Evolutionary conservation across 805 yeast species (phyloP).

Genomic region (Metschnikowia peoriensis): DNA sequence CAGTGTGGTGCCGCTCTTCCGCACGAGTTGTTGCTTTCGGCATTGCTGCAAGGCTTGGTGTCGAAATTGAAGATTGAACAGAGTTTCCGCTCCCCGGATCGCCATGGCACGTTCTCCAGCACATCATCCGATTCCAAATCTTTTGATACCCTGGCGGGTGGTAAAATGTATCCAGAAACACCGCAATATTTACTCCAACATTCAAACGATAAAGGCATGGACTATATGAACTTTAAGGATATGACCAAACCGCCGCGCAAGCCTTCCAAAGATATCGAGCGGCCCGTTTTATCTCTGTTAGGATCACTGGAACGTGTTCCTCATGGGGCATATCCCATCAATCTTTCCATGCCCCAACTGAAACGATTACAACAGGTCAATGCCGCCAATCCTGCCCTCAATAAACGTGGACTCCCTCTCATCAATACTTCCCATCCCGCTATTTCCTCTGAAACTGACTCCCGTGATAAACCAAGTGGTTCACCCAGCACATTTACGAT

Average conservation of each 20-base stretch:
- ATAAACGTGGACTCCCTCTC: constrained; percentile 8
- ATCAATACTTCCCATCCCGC: constrained; percentile 22
- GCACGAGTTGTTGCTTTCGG: constrained; percentile 41
- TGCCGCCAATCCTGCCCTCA: background rate
- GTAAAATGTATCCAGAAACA: constrained; percentile 55
- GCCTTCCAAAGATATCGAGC: background rate
- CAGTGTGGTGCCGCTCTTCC: constrained; percentile 56
- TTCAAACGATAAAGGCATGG: constrained; percentile 40
- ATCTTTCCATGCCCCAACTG: constrained; percentile 18
- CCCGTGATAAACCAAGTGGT: background rate
- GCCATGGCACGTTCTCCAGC: constrained; percentile 40
- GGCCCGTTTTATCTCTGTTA: background rate
- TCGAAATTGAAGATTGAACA: constrained; percentile 36
- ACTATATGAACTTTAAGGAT: constrained; percentile 60
- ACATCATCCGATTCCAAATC: constrained; percentile 57
- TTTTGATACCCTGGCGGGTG: constrained; percentile 46
- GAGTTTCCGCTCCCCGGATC: constrained; percentile 32
- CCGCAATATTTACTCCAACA: constrained; percentile 63
- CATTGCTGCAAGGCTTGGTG: constrained; percentile 32
- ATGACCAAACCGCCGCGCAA: background rate
- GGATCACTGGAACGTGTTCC: constrained; percentile 5
- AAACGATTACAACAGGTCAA: constrained; percentile 9
- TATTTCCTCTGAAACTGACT: background rate
- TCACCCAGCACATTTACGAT: constrained; percentile 48
- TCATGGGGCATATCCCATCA: constrained; percentile 8